These are phyloP conservation scores for Leucocoprinus sp. DNA, from an alignment of 768 basidiomycete genomes.

Conservation along the genomic window DNA sequence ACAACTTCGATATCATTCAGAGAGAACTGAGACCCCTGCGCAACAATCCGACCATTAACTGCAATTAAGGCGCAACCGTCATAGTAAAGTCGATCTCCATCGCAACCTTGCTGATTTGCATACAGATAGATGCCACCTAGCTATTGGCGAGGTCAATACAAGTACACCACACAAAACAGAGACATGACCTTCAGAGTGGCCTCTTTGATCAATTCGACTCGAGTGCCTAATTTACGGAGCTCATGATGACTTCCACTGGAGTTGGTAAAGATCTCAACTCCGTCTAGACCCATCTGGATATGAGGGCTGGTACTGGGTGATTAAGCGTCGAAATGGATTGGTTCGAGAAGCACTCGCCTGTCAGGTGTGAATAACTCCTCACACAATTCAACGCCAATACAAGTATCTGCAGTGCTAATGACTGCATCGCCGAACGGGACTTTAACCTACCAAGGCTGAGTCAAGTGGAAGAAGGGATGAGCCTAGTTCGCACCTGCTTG, in stretches of 20 bases:
- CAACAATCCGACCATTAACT: conserved; percentile 84
- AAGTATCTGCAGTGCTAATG: conserved; percentile 88
- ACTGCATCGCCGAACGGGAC: conserved; percentile 97
- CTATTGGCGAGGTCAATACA: conserved; percentile 32
- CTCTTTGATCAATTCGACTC: conserved; percentile 93
- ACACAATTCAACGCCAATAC: conserved; percentile 94
- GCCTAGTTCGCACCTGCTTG: conserved; percentile 52
- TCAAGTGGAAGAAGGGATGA: neutral
- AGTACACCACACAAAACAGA: neutral
- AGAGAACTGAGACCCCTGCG: conserved; percentile 97
- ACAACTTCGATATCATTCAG: conserved; percentile 94
- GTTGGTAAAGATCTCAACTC: conserved; percentile 98
- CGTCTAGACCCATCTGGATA: conserved; percentile 95
- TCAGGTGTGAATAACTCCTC: conserved; percentile 97
- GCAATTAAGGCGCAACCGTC: conserved; percentile 97
- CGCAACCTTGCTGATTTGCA: conserved; percentile 98
- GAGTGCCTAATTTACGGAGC: conserved; percentile 86
- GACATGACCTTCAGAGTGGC: conserved; percentile 80
- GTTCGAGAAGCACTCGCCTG: conserved; percentile 53
- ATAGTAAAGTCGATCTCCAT: conserved; percentile 96
- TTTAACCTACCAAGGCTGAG: conserved; percentile 44
- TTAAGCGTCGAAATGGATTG: neutral
- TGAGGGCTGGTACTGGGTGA: conserved; percentile 60
- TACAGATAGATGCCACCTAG: conserved; percentile 96
- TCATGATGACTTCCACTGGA: conserved; percentile 98